Evolutionary conservation across 2,329 filamentous ascomycete species (phyloP), one percentile per base, ranked within the genome.

Genomic region (Arthrobotrys iridis): DNA sequence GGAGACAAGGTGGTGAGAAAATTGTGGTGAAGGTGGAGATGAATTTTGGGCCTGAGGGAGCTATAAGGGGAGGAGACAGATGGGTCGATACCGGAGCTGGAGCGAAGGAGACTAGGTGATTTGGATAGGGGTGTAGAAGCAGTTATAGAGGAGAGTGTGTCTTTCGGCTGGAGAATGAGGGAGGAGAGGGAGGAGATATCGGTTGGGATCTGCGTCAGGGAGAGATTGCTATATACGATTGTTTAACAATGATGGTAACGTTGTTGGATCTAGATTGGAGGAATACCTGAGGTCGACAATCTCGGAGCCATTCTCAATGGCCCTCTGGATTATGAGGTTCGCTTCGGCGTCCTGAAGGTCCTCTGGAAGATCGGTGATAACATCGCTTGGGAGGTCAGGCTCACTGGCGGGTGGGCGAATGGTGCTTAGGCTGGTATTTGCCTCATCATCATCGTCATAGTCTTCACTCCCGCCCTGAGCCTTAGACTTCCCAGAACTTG

Each of bases 321-420:
- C 67, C 20, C 50, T 64, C 28, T 72, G 59, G 35, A 72, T 72
- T 3, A 72, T 64, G 8, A 59, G 15, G 35, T 73, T 73, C 13
- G 60, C 68, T 15, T 73, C 33, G 7, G 28, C n/a, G 13, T 66
- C 59, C 8, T 18, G 13, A 3, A 15, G 45, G 18, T 66, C 67
- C 3, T 59, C 40, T 4, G 33, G n/a, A 28, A 30, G 45, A 10
- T 33, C 37, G 13, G 35, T 45, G 8, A 26, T n/a, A 43, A 40
- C 55, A 22, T 50, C 55, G 3, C 41, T 43, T n/a, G 43, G 28
- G 4, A 60, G n/a, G 18, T 48, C 68, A 8, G 52, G 26, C 8
- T 73, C 48, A 20, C 58, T 63, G 1, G 20, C n/a, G 6, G 50
- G 68, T n/a, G 59, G 68, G 1, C 45, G 24, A 11, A 65, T 73